Evolutionary conservation across 2,329 filamentous ascomycete species (phyloP).

Genomic region (Cladobotryum mycophilum): DNA sequence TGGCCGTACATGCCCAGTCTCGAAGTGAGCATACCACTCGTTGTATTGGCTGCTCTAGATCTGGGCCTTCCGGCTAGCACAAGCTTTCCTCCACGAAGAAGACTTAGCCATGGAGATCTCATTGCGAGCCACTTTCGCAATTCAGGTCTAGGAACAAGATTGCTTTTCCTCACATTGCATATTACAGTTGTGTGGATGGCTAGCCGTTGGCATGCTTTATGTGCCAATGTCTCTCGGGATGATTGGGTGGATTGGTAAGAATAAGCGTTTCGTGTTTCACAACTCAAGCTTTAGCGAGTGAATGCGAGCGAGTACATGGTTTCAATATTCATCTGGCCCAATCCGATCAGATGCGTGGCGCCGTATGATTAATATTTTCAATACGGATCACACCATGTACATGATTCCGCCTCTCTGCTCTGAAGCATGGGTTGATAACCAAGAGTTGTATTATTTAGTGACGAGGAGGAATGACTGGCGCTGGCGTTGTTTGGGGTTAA

Average conservation of each 20-base stretch:
- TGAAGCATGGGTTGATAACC: too few species aligned
- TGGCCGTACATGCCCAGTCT: conserved; percentile 63
- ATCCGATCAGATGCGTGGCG: too few species aligned
- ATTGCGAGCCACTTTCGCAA: conserved; percentile 15
- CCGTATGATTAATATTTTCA: too few species aligned
- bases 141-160: conserved; percentile 25
- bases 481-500: too few species aligned
- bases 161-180: conserved; percentile 28
- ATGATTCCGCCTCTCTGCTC: too few species aligned
- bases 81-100: background rate
- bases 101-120: conserved; percentile 13
- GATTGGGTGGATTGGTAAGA: conserved; percentile 26
- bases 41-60: conserved; percentile 64
- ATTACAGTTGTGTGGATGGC: conserved; percentile 30
- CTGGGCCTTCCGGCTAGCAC: conserved; percentile 34
- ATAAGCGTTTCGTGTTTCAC: background rate
- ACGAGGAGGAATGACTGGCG: too few species aligned
- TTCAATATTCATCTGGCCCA: too few species aligned
- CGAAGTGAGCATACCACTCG: conserved; percentile 59
- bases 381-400: too few species aligned
- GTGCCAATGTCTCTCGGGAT: conserved; percentile 21
- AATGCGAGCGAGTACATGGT: too few species aligned
- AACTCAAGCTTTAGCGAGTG: background rate
- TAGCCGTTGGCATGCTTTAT: conserved; percentile 27
- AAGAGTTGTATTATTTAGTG: too few species aligned